A percentile compares a stretch with the other conserved stretches of the same genome.
These are phyloP conservation scores for Vitis rupestris DNA, from an alignment of 164 flowering plant species.

Conservation along the genomic window DNA sequence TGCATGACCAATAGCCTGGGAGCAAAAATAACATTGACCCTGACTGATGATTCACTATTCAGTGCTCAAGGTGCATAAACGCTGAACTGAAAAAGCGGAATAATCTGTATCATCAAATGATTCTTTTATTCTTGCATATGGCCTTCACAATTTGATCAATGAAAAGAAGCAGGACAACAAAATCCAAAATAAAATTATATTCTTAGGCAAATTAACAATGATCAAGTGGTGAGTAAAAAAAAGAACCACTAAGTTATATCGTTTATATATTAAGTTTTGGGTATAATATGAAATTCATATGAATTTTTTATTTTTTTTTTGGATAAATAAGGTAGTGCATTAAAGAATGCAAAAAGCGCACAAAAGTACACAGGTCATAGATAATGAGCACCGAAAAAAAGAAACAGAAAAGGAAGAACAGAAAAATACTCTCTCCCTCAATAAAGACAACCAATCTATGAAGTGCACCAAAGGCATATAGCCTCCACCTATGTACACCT, in stretches of 20 bases:
- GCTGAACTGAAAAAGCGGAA: neutral
- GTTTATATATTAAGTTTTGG: neutral
- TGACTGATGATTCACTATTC: neutral
- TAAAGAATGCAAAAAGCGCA: no score
- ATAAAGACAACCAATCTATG: no score
- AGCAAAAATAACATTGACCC: neutral
- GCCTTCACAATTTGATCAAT: neutral
- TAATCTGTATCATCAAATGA: neutral
- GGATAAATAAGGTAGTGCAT: no score
- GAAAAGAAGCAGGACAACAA: neutral
- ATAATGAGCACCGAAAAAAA: no score
- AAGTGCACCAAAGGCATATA: no score
- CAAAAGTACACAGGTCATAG: no score
- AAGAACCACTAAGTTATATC: neutral
- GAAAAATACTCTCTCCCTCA: no score
- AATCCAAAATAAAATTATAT: neutral
- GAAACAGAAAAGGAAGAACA: no score
- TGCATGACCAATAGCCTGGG: neutral
- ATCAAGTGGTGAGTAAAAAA: neutral
- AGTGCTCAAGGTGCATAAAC: neutral
- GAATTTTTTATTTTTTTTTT: no score
- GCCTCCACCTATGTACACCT: no score
- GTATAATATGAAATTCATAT: neutral
- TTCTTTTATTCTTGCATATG: no score
- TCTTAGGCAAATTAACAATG: neutral